Base-by-base conservation (phyloP, 129 eudicot genomes). In the Flaveria bidentis region DNA sequence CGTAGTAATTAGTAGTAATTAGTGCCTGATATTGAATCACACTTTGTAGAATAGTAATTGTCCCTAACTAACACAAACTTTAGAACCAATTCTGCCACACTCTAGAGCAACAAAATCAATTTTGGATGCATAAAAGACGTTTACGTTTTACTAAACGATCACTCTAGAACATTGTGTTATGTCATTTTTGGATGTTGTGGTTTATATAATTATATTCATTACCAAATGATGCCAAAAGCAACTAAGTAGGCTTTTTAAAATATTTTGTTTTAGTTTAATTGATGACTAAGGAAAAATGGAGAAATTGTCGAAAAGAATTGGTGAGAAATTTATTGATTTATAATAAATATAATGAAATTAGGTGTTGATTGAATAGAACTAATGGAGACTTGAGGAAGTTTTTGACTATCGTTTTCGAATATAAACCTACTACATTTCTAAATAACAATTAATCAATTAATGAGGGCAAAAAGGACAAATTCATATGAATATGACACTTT, bases 401-500 rank as follows among this genome's bases (percentile, higher is more conserved):
- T 76, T 84, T 85, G 89, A 87, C 92, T 85, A 80, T 87, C 92
- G 41, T 71, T 87, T 28, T 87, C 92, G 56, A 82, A 80, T 49
- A 80, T 50, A 77, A 36, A 85, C 87, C 92, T 76, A 80, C 88
- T 70, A 63, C 83, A 49, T 44, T 75, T 36, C 76, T 63, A 73
- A 69, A 61, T 67, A 51, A 13, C n/a, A 22, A 36, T 57, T 9
- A 6, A 47, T 6, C 10, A 51, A 28, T 53, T 15, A 5, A 74
- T 33, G 39, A 45, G 30, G 67, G 17, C 22, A 41, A 57, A 61
- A 74, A 71, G 69, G 73, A 76, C 65, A 80, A 0, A 60, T 76
- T 75, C 62, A 1, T 53, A 52, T 53, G 78, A 82, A 15, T 62
- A 63, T 45, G 85, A 82, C 81, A 63, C 76, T 82, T 44, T 44